These are phyloP conservation scores for Fusarium chuoi DNA, from an alignment of 2,329 filamentous ascomycete genomes.

Conservation along the genomic window DNA sequence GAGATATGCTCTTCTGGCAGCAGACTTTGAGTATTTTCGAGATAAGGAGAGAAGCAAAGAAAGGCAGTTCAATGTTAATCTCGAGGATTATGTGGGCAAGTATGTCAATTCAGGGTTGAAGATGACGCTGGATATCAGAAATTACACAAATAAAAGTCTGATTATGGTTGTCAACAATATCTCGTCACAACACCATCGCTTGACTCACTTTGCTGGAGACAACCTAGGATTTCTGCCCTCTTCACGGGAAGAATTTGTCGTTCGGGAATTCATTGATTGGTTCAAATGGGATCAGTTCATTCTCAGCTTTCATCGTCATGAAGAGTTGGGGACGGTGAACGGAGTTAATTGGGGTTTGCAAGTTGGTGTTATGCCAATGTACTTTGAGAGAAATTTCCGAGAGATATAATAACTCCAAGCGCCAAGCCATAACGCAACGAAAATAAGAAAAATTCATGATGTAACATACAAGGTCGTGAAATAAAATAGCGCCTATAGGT, in stretches of 20 bases:
- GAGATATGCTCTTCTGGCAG: fast-evolving
- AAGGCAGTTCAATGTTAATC: fast-evolving
- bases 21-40: neutral
- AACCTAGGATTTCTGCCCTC: neutral
- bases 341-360: neutral
- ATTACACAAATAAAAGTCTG: neutral
- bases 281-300: neutral
- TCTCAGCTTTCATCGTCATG: neutral
- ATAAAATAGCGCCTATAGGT: neutral
- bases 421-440: fast-evolving
- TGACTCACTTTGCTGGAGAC: neutral
- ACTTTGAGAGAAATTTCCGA: fast-evolving
- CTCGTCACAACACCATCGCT: neutral
- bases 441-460: neutral
- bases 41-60: neutral
- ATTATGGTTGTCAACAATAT: neutral
- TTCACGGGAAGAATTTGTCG: neutral
- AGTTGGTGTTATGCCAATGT: neutral
- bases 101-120: neutral
- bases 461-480: fast-evolving
- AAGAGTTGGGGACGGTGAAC: fast-evolving
- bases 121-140: neutral
- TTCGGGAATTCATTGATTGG: neutral
- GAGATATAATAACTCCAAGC: fast-evolving
- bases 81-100: neutral